A percentile compares a stretch with the other conserved stretches of the same genome.
These are phyloP conservation scores for Pestalotiopsis fici DNA, from an alignment of 2,329 filamentous ascomycete species.

Conservation along the genomic window DNA sequence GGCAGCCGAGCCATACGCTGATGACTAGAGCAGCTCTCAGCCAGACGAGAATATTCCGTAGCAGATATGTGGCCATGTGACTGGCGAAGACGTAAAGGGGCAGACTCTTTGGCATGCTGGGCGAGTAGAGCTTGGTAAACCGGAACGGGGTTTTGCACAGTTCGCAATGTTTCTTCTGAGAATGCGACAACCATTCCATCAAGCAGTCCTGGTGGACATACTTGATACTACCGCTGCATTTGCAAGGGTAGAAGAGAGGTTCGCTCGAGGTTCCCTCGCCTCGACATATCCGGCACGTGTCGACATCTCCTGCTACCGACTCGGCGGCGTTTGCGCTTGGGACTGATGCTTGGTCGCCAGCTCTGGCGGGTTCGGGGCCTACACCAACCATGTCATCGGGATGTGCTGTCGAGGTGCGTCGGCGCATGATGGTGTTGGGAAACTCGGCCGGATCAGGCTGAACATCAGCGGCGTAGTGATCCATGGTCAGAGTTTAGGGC, in stretches of 20 bases:
- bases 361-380: conserved; percentile 9
- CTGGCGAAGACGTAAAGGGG: conserved; percentile 80
- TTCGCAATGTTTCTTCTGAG: conserved; percentile 99
- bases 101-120: conserved; percentile 85
- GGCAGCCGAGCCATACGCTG: conserved; percentile 83
- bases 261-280: conserved; percentile 82
- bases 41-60: conserved; percentile 75
- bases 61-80: conserved; percentile 73
- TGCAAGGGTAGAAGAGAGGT: conserved; percentile 95
- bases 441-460: conserved; percentile 16
- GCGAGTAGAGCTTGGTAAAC: conserved; percentile 96
- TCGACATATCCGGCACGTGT: conserved; percentile 97
- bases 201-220: conserved; percentile 97
- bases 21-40: conserved; percentile 75
- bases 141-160: conserved; percentile 98
- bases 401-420: conserved; percentile 15
- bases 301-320: conserved; percentile 50
- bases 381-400: conserved; percentile 14
- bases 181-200: conserved; percentile 98
- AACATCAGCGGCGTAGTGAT: conserved; percentile 9
- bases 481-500: conserved; percentile 5
- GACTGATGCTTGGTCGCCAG: neutral
- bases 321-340: conserved; percentile 14
- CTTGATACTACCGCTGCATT: conserved; percentile 98
- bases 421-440: conserved; percentile 17